Evolutionary conservation across 2,329 filamentous ascomycete genomes (phyloP).

Genomic region (Podosphaera fusca): DNA sequence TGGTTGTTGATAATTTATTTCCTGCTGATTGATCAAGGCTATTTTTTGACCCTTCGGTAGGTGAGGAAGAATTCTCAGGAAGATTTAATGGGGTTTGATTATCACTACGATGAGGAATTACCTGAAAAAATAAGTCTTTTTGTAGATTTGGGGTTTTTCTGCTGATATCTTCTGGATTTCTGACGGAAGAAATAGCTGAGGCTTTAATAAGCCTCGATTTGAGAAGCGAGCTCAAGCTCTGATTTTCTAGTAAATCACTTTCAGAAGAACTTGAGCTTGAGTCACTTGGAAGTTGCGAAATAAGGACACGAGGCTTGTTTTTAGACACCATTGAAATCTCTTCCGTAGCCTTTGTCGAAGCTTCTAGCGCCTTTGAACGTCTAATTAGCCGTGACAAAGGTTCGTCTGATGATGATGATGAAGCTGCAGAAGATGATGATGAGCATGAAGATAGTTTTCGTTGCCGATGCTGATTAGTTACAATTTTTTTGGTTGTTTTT

Average conservation of each 20-base stretch:
- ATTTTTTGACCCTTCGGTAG: too few relatives aligned
- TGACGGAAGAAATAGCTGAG: too few relatives aligned
- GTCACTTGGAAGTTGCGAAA: neutral
- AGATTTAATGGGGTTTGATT: too few relatives aligned
- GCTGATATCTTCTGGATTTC: too few relatives aligned
- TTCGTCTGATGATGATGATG: conserved; percentile 1
- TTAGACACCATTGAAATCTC: neutral
- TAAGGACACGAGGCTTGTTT: neutral
- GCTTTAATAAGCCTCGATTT: too few relatives aligned
- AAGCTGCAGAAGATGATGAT: neutral
- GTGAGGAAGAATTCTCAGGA: too few relatives aligned
- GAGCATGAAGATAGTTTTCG: neutral
- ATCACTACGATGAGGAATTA: too few relatives aligned
- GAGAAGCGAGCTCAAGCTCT: neutral
- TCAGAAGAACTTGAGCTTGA: neutral
- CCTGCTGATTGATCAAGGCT: too few relatives aligned
- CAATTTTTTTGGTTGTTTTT: neutral
- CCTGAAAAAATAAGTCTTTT: too few relatives aligned
- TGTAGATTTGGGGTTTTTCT: too few relatives aligned
- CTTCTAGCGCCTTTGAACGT: neutral
- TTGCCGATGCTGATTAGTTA: neutral
- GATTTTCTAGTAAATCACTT: neutral
- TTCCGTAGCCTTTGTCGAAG: neutral
- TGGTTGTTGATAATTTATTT: too few relatives aligned
- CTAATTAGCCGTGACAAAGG: conserved; percentile 1